These are phyloP conservation scores for Phytopythium helicoides DNA, from an alignment of 352 stramenopile genomes.

Conservation along the genomic window DNA sequence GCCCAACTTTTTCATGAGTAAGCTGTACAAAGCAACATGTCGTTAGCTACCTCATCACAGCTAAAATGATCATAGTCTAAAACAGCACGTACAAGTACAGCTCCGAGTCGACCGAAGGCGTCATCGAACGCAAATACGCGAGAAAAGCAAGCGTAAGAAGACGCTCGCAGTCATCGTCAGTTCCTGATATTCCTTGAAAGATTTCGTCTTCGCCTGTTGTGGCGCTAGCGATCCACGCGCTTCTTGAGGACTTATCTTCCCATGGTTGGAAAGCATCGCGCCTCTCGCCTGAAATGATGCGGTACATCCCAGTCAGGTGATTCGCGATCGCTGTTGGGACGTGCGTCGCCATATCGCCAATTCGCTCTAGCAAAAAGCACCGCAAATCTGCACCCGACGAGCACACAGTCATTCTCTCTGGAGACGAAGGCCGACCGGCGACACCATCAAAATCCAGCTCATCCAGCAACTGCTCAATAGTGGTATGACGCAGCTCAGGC, in stretches of 20 bases:
- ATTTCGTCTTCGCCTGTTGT: neutral
- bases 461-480: constrained; percentile 44
- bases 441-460: constrained; percentile 73
- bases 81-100: constrained; percentile 75
- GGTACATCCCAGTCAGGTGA: constrained; percentile 33
- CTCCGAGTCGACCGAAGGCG: constrained; percentile 63
- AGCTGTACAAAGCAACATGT: constrained; percentile 24
- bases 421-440: constrained; percentile 22
- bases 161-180: constrained; percentile 11
- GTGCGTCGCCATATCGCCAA: constrained; percentile 73
- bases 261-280: constrained; percentile 18
- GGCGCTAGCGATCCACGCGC: constrained; percentile 5
- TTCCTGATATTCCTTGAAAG: neutral
- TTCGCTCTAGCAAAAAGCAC: constrained; percentile 54
- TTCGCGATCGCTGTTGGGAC: constrained; percentile 15
- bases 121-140: constrained; percentile 63
- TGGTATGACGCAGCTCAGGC: neutral
- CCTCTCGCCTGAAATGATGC: constrained; percentile 47
- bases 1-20: constrained; percentile 87
- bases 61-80: neutral
- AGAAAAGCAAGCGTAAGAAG: constrained; percentile 60
- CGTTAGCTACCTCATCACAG: constrained; percentile 7
- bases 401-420: constrained; percentile 36
- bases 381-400: constrained; percentile 48
- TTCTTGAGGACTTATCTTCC: constrained; percentile 3